Evolutionary conservation across 345 rosid genomes (phyloP).

Genomic region (Psidium guajava): DNA sequence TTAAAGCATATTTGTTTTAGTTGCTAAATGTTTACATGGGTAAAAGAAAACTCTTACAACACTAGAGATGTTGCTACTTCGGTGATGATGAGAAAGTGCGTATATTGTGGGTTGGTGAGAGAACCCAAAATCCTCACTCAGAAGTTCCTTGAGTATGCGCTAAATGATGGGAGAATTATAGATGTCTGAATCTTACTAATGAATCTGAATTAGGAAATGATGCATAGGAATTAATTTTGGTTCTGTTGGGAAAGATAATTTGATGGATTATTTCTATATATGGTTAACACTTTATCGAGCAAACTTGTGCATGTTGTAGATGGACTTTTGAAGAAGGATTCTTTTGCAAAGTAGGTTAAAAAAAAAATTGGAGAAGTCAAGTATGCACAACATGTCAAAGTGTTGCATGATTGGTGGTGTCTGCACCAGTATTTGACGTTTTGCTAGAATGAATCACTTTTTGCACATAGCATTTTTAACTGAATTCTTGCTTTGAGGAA

Average conservation of each 20-base stretch:
- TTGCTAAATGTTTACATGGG: not conserved
- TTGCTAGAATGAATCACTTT: not conserved
- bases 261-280: not conserved
- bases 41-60: not conserved
- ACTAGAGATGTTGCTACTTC: not conserved
- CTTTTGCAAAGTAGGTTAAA: not conserved
- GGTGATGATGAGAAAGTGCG: not conserved
- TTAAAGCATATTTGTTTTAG: not conserved
- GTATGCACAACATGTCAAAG: not conserved
- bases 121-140: not conserved
- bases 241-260: not conserved
- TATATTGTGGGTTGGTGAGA: not conserved
- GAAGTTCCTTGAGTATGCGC: not conserved
- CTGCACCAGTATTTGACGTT: not conserved
- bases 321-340: not conserved
- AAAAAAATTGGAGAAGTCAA: not conserved
- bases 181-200: not conserved
- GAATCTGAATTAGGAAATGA: not conserved
- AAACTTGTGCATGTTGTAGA: not conserved
- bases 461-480: not conserved
- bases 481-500: too few relatives aligned
- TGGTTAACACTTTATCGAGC: not conserved
- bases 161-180: not conserved
- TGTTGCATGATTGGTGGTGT: not conserved
- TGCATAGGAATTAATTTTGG: not conserved